These are phyloP conservation scores for Fusarium sublunatum DNA, from an alignment of 2,329 filamentous ascomycete species.

Conservation along the genomic window DNA sequence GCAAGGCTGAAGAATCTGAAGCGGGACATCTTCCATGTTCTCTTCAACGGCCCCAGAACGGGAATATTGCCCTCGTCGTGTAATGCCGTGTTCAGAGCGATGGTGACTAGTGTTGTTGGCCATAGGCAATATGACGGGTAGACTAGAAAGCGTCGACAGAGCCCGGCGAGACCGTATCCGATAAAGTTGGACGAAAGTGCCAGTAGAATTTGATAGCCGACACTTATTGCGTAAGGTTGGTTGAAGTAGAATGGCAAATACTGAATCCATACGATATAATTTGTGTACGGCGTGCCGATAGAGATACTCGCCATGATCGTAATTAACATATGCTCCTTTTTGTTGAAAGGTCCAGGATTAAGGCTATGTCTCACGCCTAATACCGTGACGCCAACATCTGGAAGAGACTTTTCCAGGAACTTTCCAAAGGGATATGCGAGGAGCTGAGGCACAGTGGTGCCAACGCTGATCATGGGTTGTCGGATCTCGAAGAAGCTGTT, in stretches of 20 bases:
- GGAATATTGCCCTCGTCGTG: slow-evolving; percentile 54
- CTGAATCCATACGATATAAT: slow-evolving; percentile 63
- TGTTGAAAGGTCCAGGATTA: slow-evolving; percentile 67
- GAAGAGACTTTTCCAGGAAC: slow-evolving; percentile 61
- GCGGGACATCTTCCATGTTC: slow-evolving; percentile 55
- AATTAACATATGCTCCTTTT: slow-evolving; percentile 71
- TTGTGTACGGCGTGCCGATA: slow-evolving; percentile 60
- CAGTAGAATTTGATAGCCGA: slow-evolving; percentile 63
- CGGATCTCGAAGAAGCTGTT: slow-evolving; percentile 70
- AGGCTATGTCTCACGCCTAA: slow-evolving; percentile 60
- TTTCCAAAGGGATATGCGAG: slow-evolving; percentile 66
- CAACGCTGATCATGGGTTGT: slow-evolving; percentile 64
- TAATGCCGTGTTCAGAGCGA: slow-evolving; percentile 62
- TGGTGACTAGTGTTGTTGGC: slow-evolving; percentile 63
- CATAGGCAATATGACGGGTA: slow-evolving; percentile 65
- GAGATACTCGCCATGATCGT: slow-evolving; percentile 71
- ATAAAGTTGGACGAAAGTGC: slow-evolving; percentile 65
- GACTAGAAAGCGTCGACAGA: slow-evolving; percentile 62
- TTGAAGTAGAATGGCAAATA: slow-evolving; percentile 62
- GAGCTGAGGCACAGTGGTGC: slow-evolving; percentile 66
- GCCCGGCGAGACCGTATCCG: slow-evolving; percentile 65
- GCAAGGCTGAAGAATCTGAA: slow-evolving; percentile 60
- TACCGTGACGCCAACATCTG: slow-evolving; percentile 60
- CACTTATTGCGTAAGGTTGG: slow-evolving; percentile 60
- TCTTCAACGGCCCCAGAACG: slow-evolving; percentile 48